Conservation (phyloP, 352 stramenopile genomes). For the Phytopythium vexans region DNA sequence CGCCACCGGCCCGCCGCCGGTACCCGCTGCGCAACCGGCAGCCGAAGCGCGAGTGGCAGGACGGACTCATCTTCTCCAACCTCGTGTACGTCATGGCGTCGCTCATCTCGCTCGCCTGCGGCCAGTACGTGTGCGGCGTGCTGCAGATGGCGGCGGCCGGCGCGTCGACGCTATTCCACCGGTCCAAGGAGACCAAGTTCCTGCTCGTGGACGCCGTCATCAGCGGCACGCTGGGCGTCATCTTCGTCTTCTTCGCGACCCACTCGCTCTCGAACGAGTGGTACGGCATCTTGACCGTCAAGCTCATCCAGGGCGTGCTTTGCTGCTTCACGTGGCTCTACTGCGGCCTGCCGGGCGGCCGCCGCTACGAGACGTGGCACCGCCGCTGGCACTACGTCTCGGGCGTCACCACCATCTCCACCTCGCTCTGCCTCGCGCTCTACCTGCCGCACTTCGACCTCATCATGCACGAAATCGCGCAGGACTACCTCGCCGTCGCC, state of each 20-base stretch:
- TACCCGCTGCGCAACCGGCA: conserved; percentile 28
- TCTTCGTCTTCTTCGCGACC: conserved; percentile 68
- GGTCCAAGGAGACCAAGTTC: conserved; percentile 83
- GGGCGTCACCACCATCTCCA: conserved; percentile 69
- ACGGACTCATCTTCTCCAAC: conserved; percentile 83
- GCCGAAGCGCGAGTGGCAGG: conserved; percentile 60
- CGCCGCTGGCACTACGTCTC: conserved; percentile 83
- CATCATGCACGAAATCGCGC: conserved; percentile 69
- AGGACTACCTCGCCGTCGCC: conserved; percentile 50
- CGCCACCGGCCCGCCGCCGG: conserved; percentile 17
- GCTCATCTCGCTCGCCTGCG: conserved; percentile 65
- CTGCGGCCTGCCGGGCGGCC: conserved; percentile 67
- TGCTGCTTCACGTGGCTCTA: conserved; percentile 83
- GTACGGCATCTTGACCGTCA: conserved; percentile 72
- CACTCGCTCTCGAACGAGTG: conserved; percentile 70
- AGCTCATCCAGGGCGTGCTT: conserved; percentile 44
- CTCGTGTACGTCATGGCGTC: conserved; percentile 69
- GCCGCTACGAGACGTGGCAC: conserved; percentile 80
- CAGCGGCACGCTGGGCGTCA: conserved; percentile 60
- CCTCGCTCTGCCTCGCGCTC: conserved; percentile 64
- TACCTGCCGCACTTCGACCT: conserved; percentile 81
- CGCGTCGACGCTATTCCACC: conserved; percentile 76
- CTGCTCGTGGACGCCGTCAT: conserved; percentile 75
- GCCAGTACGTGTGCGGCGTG: conserved; percentile 69
- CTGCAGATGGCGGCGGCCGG: conserved; percentile 69